phyloP scores from a whole-genome alignment of 2,329 filamentous ascomycete species.

The Exserohilum rostratum region DNA sequence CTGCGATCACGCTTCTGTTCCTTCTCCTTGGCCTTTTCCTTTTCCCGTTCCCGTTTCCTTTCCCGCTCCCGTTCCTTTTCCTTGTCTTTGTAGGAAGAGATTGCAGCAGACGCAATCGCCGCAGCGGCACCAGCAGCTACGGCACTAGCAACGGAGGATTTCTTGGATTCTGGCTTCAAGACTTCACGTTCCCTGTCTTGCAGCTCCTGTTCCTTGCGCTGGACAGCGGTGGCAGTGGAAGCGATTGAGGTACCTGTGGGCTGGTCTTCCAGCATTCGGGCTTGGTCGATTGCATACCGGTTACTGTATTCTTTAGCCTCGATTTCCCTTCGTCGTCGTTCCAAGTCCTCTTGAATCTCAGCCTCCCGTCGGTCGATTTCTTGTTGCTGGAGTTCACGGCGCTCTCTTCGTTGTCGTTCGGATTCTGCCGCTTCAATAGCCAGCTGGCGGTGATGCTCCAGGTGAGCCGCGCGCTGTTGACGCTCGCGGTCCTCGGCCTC shows the following conservation, averaged over 20 bases:
- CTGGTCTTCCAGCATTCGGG: constrained; percentile 36
- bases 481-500: constrained; percentile 39
- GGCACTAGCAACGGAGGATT: constrained; percentile 45
- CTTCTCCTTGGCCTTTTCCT: constrained; percentile 15
- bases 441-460: constrained; percentile 38
- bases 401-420: constrained; percentile 33
- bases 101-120: constrained; percentile 40
- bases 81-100: constrained; percentile 36
- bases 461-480: constrained; percentile 32
- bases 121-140: constrained; percentile 43
- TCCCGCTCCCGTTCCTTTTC: constrained; percentile 7
- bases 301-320: constrained; percentile 31
- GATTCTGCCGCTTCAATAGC: constrained; percentile 26
- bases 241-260: constrained; percentile 37
- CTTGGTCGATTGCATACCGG: constrained; percentile 32
- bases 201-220: constrained; percentile 44
- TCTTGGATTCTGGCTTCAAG: constrained; percentile 45
- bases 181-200: constrained; percentile 43
- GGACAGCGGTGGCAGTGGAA: constrained; percentile 40
- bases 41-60: not conserved
- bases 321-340: constrained; percentile 34
- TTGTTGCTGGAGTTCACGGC: constrained; percentile 35
- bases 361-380: constrained; percentile 39
- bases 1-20: constrained; percentile 17
- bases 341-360: constrained; percentile 34